Conservation (phyloP, 805 yeast genomes). For the Candida coleopterorum region DNA sequence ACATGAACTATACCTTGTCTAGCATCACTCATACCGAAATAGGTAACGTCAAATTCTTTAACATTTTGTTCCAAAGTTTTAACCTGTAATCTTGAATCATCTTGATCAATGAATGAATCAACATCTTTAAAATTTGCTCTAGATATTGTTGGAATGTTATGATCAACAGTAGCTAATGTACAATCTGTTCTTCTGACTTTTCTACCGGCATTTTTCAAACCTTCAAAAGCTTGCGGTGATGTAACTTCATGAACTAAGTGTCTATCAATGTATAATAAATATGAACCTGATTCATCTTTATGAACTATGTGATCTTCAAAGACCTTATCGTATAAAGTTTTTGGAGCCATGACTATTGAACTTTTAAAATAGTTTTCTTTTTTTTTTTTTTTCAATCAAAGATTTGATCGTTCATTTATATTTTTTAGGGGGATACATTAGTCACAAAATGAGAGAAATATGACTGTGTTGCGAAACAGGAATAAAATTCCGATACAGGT, state of each 20-base stretch:
- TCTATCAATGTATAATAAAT: conserved; percentile 87
- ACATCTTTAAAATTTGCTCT: conserved; percentile 71
- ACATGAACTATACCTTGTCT: conserved; percentile 99
- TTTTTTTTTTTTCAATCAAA: too few relatives aligned
- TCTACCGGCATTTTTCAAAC: conserved; percentile 83
- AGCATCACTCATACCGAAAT: conserved; percentile 89
- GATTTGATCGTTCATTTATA: too few relatives aligned
- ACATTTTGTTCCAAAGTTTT: conserved; percentile 91
- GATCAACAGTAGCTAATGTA: conserved; percentile 93
- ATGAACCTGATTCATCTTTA: conserved; percentile 82
- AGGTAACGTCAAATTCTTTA: conserved; percentile 81
- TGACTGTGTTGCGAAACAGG: neutral
- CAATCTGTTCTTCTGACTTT: conserved; percentile 87
- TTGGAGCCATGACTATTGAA: conserved; percentile 47
- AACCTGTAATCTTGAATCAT: conserved; percentile 89
- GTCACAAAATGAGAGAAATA: conserved; percentile 3
- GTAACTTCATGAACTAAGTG: conserved; percentile 98
- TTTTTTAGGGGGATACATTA: too few relatives aligned
- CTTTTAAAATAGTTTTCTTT: too few relatives aligned
- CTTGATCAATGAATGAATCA: conserved; percentile 78
- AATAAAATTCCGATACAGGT: conserved; percentile 1
- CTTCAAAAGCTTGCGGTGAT: conserved; percentile 98
- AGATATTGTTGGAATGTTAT: conserved; percentile 94
- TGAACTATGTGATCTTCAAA: conserved; percentile 93
- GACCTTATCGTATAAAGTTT: conserved; percentile 92